phyloP scores from a whole-genome alignment of 1,284 basidiomycete genomes.

The Chalciporus piperatoides region DNA sequence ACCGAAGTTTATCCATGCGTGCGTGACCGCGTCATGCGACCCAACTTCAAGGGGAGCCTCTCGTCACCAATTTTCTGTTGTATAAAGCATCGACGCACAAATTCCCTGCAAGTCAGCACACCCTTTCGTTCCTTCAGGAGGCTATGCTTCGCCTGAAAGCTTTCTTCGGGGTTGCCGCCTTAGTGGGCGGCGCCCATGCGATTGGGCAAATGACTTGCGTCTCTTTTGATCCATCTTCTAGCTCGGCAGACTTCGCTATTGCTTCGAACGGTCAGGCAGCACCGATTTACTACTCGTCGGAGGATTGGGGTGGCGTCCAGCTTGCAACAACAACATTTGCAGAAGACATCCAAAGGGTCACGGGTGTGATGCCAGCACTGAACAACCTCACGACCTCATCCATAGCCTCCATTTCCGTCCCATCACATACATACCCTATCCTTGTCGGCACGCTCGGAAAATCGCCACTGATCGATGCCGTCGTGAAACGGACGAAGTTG shows the following conservation, averaged over 20 bases:
- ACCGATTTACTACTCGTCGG: conserved; percentile 48
- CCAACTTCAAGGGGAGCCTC: neutral
- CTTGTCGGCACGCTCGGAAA: conserved; percentile 4
- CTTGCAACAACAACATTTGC: conserved; percentile 46
- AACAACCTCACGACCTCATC: conserved; percentile 4
- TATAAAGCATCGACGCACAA: neutral
- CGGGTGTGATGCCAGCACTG: conserved; percentile 44
- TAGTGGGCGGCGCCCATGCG: conserved; percentile 10
- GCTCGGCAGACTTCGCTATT: conserved; percentile 37
- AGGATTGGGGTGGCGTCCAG: conserved; percentile 62
- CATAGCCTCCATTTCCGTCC: neutral
- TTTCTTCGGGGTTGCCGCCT: neutral
- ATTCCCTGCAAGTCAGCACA: neutral
- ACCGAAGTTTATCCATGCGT: conserved; percentile 3
- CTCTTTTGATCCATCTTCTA: conserved; percentile 27
- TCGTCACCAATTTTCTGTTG: neutral
- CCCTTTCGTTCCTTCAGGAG: neutral
- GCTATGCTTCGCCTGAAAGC: neutral
- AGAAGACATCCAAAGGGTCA: conserved; percentile 57
- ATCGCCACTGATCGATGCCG: conserved; percentile 3
- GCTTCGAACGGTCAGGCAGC: conserved; percentile 44
- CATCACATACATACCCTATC: neutral
- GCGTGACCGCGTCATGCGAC: neutral
- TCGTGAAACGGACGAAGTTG: neutral
- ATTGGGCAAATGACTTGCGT: conserved; percentile 36